Conservation (phyloP, 2,329 filamentous ascomycete genomes). For the Leptographium lundbergii region DNA sequence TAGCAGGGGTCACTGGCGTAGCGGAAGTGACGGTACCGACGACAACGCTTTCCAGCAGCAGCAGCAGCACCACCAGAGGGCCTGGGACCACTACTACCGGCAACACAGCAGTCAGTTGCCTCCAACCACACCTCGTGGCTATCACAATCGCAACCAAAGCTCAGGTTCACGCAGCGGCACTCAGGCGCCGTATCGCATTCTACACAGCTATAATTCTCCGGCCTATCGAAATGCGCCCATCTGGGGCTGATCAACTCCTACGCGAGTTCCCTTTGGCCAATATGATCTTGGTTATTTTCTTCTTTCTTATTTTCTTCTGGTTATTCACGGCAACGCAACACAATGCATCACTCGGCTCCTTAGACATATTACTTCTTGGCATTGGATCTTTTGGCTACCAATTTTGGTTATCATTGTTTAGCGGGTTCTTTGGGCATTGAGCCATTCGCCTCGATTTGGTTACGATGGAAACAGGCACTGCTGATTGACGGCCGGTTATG, state of each 20-base stretch:
- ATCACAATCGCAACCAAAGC: conserved; percentile 26
- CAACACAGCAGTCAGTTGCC: conserved; percentile 17
- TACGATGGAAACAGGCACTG: not conserved
- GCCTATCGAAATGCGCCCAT: conserved; percentile 42
- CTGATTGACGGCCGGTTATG: not conserved
- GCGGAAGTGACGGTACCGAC: conserved; percentile 16
- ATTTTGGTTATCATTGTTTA: not conserved
- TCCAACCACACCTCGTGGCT: conserved; percentile 20
- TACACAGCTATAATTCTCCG: conserved; percentile 47
- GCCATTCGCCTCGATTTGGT: not conserved
- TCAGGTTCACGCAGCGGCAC: conserved; percentile 16
- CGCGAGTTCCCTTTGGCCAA: not conserved
- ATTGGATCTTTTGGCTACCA: no score
- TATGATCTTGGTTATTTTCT: not conserved
- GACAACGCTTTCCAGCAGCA: conserved; percentile 5
- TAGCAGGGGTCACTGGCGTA: conserved; percentile 12
- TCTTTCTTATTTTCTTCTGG: not conserved
- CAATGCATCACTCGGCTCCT: not conserved
- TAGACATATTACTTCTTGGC: not conserved
- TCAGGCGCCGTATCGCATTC: conserved; percentile 33
- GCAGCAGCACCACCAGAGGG: conserved; percentile 11
- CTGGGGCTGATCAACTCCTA: conserved; percentile 28
- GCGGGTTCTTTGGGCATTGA: not conserved
- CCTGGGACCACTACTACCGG: conserved; percentile 21
- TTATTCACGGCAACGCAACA: not conserved